Conservation (phyloP, 2,329 filamentous ascomycete genomes). For the Sporothrix phasma region DNA sequence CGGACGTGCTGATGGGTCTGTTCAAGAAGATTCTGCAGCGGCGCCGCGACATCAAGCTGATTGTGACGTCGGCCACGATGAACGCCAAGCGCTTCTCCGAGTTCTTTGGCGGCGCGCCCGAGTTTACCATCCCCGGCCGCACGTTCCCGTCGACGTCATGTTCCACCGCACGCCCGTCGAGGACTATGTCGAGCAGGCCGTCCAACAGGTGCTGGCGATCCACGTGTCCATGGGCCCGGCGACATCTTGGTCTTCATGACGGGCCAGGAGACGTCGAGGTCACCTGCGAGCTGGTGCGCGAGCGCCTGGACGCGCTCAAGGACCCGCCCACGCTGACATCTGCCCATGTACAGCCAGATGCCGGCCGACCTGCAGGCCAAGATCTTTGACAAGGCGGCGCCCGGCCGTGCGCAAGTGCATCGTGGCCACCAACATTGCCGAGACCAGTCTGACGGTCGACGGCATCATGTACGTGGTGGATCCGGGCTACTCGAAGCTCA, state of each 20-base stretch:
- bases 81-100: constrained; percentile 92
- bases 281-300: constrained; percentile 86
- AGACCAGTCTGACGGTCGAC: constrained; percentile 95
- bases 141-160: constrained; percentile 95
- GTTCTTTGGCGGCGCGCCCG: constrained; percentile 91
- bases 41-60: constrained; percentile 84
- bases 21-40: constrained; percentile 94
- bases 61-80: constrained; percentile 98
- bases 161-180: constrained; percentile 91
- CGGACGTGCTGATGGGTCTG: constrained; percentile 91
- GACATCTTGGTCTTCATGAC: constrained; percentile 99
- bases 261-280: constrained; percentile 97
- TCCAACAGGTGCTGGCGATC: constrained; percentile 90
- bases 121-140: constrained; percentile 90
- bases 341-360: constrained; percentile 99
- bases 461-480: constrained; percentile 99
- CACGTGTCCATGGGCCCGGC: constrained; percentile 88
- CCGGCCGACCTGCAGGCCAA: constrained; percentile 94
- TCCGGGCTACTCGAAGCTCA: constrained; percentile 90
- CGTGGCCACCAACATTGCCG: constrained; percentile 95
- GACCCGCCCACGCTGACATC: constrained; percentile 89
- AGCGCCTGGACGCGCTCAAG: constrained; percentile 78
- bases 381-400: constrained; percentile 86
- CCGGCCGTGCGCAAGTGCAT: constrained; percentile 94
- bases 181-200: constrained; percentile 94